Evolutionary conservation across 139 green algal species (phyloP).

Genomic region (Protoeuglena noctilucae): DNA sequence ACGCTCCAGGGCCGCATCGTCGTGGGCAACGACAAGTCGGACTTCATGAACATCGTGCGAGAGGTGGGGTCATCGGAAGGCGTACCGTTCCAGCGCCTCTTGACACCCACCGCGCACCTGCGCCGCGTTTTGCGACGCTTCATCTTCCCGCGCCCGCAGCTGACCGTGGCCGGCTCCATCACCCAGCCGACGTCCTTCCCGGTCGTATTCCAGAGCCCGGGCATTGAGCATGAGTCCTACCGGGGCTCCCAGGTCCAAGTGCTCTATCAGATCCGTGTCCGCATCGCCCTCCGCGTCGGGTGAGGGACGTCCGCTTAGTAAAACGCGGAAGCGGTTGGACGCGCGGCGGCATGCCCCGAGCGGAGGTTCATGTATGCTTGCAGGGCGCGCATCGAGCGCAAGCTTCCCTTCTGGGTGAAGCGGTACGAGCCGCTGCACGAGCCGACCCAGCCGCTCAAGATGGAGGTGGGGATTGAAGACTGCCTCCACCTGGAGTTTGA

Average conservation of each 20-base stretch:
- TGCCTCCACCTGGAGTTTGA: conserved; percentile 99
- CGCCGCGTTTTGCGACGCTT: too few relatives aligned
- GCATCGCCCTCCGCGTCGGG: conserved; percentile 52
- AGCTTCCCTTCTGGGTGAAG: conserved; percentile 72
- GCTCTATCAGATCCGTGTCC: conserved; percentile 73
- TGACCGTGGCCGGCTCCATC: conserved; percentile 36
- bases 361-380: too few relatives aligned
- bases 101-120: too few relatives aligned
- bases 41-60: conserved; percentile 77
- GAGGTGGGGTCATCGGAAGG: too few relatives aligned
- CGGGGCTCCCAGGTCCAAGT: conserved; percentile 53
- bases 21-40: conserved; percentile 58
- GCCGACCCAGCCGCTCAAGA: conserved; percentile 30
- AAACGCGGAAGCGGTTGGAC: too few relatives aligned
- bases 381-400: conserved; percentile 44
- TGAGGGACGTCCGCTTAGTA: too few relatives aligned
- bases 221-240: conserved; percentile 96
- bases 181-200: conserved; percentile 44
- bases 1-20: conserved; percentile 95
- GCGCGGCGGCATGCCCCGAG: too few relatives aligned
- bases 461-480: conserved; percentile 99
- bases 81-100: too few relatives aligned
- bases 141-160: conserved; percentile 56
- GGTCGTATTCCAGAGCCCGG: conserved; percentile 92
- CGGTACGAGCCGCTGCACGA: conserved; percentile 31